Percentiles rank a stretch among this genome's conserved stretches.
Evolutionary conservation across 2,329 filamentous ascomycete species (phyloP).

Genomic region (Cephalotrichum gorgonifer): DNA sequence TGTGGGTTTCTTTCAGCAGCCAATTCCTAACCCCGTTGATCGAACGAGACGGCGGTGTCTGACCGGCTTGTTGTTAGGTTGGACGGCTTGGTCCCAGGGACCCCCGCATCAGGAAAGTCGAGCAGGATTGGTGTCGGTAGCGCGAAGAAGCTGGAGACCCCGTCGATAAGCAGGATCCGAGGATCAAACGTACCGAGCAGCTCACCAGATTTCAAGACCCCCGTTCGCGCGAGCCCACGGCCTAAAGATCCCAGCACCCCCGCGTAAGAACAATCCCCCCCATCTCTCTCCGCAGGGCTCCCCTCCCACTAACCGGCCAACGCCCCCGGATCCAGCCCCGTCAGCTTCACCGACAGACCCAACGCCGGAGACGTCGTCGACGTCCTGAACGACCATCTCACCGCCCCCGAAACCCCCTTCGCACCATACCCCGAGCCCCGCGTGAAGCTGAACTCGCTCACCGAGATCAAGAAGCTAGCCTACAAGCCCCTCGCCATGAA

Average conservation of each 20-base stretch:
- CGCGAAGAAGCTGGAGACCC: conserved; percentile 32
- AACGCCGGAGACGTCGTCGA: conserved; percentile 78
- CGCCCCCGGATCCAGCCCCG: conserved; percentile 29
- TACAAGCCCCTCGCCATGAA: conserved; percentile 97
- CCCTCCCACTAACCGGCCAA: background rate
- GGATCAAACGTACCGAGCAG: conserved; percentile 30
- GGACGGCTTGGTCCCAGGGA: conserved; percentile 58
- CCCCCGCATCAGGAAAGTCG: conserved; percentile 28
- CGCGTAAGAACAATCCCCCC: conserved; percentile 18
- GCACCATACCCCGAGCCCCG: conserved; percentile 65
- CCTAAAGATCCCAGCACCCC: background rate
- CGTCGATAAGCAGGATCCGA: conserved; percentile 35
- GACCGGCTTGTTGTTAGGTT: conserved; percentile 21
- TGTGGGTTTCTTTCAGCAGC: conserved; percentile 39
- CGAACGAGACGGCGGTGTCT: background rate
- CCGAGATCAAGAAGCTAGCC: conserved; percentile 79
- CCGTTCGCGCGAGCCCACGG: background rate
- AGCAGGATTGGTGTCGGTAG: conserved; percentile 15
- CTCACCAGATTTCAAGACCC: conserved; percentile 28
- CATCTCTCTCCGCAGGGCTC: background rate
- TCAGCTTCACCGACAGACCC: conserved; percentile 63
- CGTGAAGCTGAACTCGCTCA: conserved; percentile 75
- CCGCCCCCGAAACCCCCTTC: conserved; percentile 52
- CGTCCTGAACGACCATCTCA: conserved; percentile 67
- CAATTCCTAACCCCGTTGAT: too few species aligned